Evolutionary conservation across 257 asterid genomes (phyloP), one percentile per base, ranked within the genome.

Genomic region (Cynanchum wilfordii): DNA sequence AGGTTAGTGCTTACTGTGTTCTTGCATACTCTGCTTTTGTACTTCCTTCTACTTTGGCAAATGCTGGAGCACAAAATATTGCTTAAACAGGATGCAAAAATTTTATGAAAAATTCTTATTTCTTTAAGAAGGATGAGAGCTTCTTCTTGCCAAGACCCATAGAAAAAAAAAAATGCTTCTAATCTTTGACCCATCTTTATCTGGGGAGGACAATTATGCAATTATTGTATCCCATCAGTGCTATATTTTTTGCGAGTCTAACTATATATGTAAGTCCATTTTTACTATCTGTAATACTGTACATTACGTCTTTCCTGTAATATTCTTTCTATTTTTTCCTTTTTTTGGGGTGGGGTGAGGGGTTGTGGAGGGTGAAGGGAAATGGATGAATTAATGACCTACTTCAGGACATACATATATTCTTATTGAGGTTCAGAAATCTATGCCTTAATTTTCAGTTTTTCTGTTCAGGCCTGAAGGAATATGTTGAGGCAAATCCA

Each of bases 401-500:
- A 9, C 30, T 22, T 56, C 29, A 56, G 47, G 29, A 30, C 4
- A 56, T n/a, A 2, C 1, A 1, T 56, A 24, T 29, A 7, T 7
- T 15, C 66, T 27, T 59, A 60, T 60, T 40, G 2, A 16, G 29
- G 22, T 22, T 20, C 22, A n/a, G 36, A 52, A 50, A 63, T 19
- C n/a, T 19, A 69, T 59, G 25, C 50, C 77, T 40, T 59, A 57
- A 7, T 59, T 70, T 52, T 66, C 69, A 74, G 66, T 59, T 83
- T 69, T 76, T 74, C 55, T 71, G 25, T 83, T 67, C 80, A 92
- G 99, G 99, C 80, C 82, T 95, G 78, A 95, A 90, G 87, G 99
- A 92, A 83, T 95, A 95, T 76, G 71, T 95, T 67, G 91, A 87
- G 80, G 99, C 99, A 78, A 95, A 82, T 87, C 98, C 99, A 69